Base-by-base conservation (phyloP, 1,284 basidiomycete genomes). In the Phaffia rhodozyma region DNA sequence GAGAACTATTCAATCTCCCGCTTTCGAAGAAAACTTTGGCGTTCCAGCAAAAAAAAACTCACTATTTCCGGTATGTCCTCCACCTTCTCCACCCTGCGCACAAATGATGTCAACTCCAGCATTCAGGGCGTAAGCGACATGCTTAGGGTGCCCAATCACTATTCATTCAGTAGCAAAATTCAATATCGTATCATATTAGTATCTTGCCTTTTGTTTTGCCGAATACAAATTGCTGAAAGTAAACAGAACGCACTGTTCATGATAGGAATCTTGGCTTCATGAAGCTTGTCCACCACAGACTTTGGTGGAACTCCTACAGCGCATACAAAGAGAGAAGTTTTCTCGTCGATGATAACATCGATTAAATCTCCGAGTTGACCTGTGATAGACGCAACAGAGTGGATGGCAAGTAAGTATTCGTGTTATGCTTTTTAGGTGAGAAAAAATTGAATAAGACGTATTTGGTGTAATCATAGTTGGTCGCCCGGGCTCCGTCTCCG, bases 61-160 rank as follows among this genome's bases (percentile, higher is more conserved):
- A 21, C 69, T 71, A 20, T 71, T 69, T 11, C 77, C 76, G 9
- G 77, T 78, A 69, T 78, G 77, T 27, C 89, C 89, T 63, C 90
- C 89, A 51, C 87, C 90, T 75, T 91, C 89, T 49, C 87, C 86
- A 2, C 71, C 74, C 67, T 93, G 91, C 1, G 89, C 88, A 71
- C 89, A 91, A 72, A 93, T 91, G 67, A 93, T 78, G 72, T 93
- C 91, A 48, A 86, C 85, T 56, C 90, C 90, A 38, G 79, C 84
- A 9, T 80, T 85, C 50, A 91, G 79, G 9, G 89, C 89, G 74
- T 90, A 89, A 60, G 77, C 69, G 55, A 88, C 87, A 74, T 92
- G 90, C 74, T 89, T 91, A 5, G 87, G 87, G 73, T 88, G 86
- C 21, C 89, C 90, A 68, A 94, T 85, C 89, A 93, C 38, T 93